phyloP scores from a whole-genome alignment of 805 yeast genomes.

The Yarrowia sp. region DNA sequence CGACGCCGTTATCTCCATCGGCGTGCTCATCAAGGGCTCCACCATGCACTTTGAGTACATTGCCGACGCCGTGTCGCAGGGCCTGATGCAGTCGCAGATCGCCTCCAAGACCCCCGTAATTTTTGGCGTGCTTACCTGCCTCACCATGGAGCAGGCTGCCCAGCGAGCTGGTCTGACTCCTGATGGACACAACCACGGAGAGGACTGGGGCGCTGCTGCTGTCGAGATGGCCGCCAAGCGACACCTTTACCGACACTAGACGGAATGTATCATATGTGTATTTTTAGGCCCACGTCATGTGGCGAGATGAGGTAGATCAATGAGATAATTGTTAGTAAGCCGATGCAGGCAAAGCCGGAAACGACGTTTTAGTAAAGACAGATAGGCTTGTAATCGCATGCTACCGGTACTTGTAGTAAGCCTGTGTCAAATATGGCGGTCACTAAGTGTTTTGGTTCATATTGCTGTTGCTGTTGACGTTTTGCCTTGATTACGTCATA shows the following conservation, averaged over 20 bases:
- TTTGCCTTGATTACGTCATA: too few relatives aligned
- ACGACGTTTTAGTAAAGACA: too few relatives aligned
- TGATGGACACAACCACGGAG: conserved; percentile 92
- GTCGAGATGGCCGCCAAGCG: conserved; percentile 74
- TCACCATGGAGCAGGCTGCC: conserved; percentile 91
- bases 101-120: conserved; percentile 73
- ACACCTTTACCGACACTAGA: conserved; percentile 6
- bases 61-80: conserved; percentile 83
- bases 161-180: conserved; percentile 80
- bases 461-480: too few relatives aligned
- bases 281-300: not conserved
- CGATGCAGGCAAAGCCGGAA: too few relatives aligned
- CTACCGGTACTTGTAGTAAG: too few relatives aligned
- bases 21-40: conserved; percentile 91
- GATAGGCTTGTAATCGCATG: too few relatives aligned
- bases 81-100: conserved; percentile 78
- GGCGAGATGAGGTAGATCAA: too few relatives aligned
- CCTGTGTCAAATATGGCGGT: too few relatives aligned
- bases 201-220: conserved; percentile 98
- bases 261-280: not conserved
- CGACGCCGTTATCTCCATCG: conserved; percentile 91
- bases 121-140: conserved; percentile 89
- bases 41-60: conserved; percentile 99
- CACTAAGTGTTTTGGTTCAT: too few relatives aligned
- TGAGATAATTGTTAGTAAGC: too few relatives aligned